Evolutionary conservation across 2,329 filamentous ascomycete genomes (phyloP).

Genomic region (Trichothecium sympodiale): DNA sequence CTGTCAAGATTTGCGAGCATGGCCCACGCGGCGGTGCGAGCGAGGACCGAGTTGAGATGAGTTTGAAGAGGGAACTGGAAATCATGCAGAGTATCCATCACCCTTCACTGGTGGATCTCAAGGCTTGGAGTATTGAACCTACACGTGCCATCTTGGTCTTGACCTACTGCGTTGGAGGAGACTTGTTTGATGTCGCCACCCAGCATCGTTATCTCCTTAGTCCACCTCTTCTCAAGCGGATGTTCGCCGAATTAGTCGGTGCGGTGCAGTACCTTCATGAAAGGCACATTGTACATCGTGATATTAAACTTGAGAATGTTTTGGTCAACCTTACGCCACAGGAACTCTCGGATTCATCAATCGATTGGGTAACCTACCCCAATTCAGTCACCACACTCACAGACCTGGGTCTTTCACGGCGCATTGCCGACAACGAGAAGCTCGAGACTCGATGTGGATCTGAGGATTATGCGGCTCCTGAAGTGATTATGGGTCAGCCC

Average conservation of each 20-base stretch:
- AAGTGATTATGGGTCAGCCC: constrained; percentile 88
- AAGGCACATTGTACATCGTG: constrained; percentile 81
- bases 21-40: constrained; percentile 88
- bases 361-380: constrained; percentile 65
- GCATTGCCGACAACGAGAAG: constrained; percentile 74
- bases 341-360: constrained; percentile 50
- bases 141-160: constrained; percentile 76
- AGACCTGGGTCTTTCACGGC: constrained; percentile 80
- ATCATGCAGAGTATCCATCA: constrained; percentile 84
- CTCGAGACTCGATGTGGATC: constrained; percentile 91
- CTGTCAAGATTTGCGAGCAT: constrained; percentile 91
- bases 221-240: constrained; percentile 62
- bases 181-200: constrained; percentile 87
- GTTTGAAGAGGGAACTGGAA: constrained; percentile 86
- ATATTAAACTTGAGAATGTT: constrained; percentile 96
- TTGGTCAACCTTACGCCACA: constrained; percentile 71
- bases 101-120: constrained; percentile 81
- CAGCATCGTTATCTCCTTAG: constrained; percentile 56
- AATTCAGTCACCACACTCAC: constrained; percentile 80
- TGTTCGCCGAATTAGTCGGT: constrained; percentile 80
- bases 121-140: constrained; percentile 80
- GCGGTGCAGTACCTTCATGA: constrained; percentile 80
- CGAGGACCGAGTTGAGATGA: constrained; percentile 86
- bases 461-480: constrained; percentile 93
- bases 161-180: constrained; percentile 86